phyloP scores from a whole-genome alignment of 192 early-diverging fungal species.

The Linnemannia exigua region DNA sequence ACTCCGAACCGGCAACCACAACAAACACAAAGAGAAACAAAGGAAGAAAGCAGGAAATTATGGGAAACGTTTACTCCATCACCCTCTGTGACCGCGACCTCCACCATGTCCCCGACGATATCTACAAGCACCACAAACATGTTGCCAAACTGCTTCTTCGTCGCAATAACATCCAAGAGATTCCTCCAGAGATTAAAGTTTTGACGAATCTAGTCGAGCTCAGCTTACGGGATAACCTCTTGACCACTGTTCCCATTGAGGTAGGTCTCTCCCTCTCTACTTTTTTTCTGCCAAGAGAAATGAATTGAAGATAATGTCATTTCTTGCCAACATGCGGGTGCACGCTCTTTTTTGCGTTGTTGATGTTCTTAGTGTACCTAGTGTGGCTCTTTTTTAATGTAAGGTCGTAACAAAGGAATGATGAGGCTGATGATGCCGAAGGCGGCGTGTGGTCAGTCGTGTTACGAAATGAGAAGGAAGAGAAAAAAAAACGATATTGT shows the following conservation, averaged over 20 bases:
- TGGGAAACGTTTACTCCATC: conserved; percentile 58
- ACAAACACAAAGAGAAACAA: background rate
- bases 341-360: too few species aligned
- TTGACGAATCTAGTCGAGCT: conserved; percentile 48
- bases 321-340: too few species aligned
- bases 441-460: background rate
- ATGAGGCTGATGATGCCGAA: background rate
- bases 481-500: background rate
- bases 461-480: background rate
- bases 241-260: conserved; percentile 37
- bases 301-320: too few species aligned
- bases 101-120: conserved; percentile 51
- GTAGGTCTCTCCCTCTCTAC: conserved; percentile 6
- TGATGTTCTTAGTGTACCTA: too few species aligned
- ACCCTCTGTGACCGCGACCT: conserved; percentile 51
- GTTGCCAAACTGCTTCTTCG: conserved; percentile 38
- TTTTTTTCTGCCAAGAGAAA: background rate
- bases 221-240: conserved; percentile 45
- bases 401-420: background rate
- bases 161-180: conserved; percentile 51
- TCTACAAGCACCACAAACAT: conserved; percentile 55
- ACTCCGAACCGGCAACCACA: background rate
- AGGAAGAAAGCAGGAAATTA: too few species aligned
- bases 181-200: conserved; percentile 52
- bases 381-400: too few species aligned